Percentiles rank a stretch among this genome's conserved stretches.
These are phyloP conservation scores for Thermochaetoides thermophila DNA, from an alignment of 495 filamentous ascomycete species.

Conservation along the genomic window DNA sequence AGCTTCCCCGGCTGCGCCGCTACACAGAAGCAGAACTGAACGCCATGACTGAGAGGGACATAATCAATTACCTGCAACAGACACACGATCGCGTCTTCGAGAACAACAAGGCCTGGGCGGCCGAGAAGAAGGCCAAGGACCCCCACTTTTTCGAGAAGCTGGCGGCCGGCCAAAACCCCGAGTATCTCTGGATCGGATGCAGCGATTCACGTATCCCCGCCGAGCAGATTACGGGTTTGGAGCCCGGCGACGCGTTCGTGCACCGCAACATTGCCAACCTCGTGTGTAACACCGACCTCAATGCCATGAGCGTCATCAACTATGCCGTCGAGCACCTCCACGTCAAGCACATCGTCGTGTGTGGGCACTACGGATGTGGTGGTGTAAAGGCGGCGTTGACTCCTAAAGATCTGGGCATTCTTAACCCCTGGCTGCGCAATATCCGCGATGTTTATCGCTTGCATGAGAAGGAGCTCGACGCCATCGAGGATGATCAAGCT, in stretches of 20 bases:
- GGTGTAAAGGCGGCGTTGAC: conserved; percentile 48
- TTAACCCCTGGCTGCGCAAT: conserved; percentile 48
- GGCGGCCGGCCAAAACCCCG: conserved; percentile 36
- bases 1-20: too few relatives aligned
- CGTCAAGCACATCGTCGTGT: conserved; percentile 51
- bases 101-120: conserved; percentile 40
- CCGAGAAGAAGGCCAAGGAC: conserved; percentile 31
- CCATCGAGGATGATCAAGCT: conserved; percentile 27
- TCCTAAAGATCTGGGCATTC: conserved; percentile 39
- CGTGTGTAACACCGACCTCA: conserved; percentile 42
- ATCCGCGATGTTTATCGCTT: conserved; percentile 45
- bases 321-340: conserved; percentile 44
- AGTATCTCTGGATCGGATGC: conserved; percentile 53
- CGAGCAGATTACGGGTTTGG: conserved; percentile 43
- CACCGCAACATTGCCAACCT: conserved; percentile 54
- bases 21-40: too few relatives aligned
- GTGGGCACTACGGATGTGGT: conserved; percentile 50
- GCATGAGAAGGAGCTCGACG: conserved; percentile 41
- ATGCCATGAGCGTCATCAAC: conserved; percentile 47
- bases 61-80: conserved; percentile 29
- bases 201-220: conserved; percentile 49
- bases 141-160: conserved; percentile 43
- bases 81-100: conserved; percentile 40
- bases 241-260: conserved; percentile 44
- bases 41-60: conserved; percentile 24